Percentiles rank a stretch among this genome's conserved stretches.
These are phyloP conservation scores for Taphrina sp. DNA, from an alignment of 1,139 yeast genomes.

Conservation along the genomic window DNA sequence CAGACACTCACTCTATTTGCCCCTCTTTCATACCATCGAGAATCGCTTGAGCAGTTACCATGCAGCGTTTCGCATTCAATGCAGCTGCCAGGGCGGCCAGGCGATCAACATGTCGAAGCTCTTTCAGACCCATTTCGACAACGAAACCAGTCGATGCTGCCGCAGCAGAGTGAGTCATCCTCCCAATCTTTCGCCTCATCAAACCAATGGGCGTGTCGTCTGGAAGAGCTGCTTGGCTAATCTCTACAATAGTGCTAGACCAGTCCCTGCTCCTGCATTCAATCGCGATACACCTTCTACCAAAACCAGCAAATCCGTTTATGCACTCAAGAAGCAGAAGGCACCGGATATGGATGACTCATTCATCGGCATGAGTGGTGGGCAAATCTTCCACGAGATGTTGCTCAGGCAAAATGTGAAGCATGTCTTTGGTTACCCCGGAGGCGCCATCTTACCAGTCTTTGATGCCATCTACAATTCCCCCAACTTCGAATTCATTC, in stretches of 20 bases:
- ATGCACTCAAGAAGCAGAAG: conserved; percentile 18
- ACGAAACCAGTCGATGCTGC: conserved; percentile 18
- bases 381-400: conserved; percentile 98
- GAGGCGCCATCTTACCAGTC: conserved; percentile 97
- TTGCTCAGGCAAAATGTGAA: conserved; percentile 95
- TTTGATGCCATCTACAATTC: conserved; percentile 95
- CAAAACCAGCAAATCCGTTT: conserved; percentile 36
- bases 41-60: too few relatives aligned
- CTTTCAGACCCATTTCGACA: conserved; percentile 2
- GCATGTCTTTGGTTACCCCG: conserved; percentile 54
- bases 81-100: conserved; percentile 5
- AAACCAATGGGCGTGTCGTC: too few relatives aligned
- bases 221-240: too few relatives aligned
- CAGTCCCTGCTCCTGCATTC: conserved; percentile 40
- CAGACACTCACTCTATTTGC: too few relatives aligned
- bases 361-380: conserved; percentile 89
- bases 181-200: too few relatives aligned
- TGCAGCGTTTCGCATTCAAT: conserved; percentile 21
- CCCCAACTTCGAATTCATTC: conserved; percentile 78
- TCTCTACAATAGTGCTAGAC: conserved; percentile 24
- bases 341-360: conserved; percentile 64
- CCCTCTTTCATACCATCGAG: too few relatives aligned
- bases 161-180: background rate
- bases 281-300: conserved; percentile 36
- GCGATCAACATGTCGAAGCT: background rate